Base-by-base conservation (phyloP, 176 grass and related monocot genomes). In the Oryza nivara region DNA sequence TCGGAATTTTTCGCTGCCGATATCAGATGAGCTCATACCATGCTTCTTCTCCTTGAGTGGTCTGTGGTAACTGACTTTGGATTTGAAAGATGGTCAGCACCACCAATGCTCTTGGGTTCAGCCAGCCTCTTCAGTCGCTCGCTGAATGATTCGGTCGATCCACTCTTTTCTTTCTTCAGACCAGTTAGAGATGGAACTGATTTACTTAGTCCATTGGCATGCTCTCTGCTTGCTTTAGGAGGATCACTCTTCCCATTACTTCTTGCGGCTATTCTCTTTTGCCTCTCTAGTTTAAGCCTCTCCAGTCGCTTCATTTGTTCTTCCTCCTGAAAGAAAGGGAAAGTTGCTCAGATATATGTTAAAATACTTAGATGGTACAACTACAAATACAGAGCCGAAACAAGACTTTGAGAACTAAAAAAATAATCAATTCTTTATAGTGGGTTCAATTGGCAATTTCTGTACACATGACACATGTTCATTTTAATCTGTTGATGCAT, bases 221-320 rank as follows among this genome's bases (percentile, higher is more conserved):
- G 74, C 48, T 86, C 82, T 72, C 74, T 84, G 68, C 70, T 89
- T 81, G 65, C 68, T 66, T 76, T 82, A 9, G 58, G 79, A 71
- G 67, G 66, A 87, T 92, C 8, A 49, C 73, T 86, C 77, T 85
- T 80, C 61, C 70, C 70, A 78, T 46, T 73, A 22, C 78, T 75
- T 89, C 88, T 96, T 41, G 97, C 79, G 26, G 93, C 86, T 19
- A 99, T 99, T 85, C 93, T 92, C 83, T 99, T 96, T 92, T 99
- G 86, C 79, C 97, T 82, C 78, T 99, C 97, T 79, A 84, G 73
- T 91, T 94, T 99, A 80, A 99, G 89, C 72, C 86, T 92, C 61
- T 99, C 97, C 36, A 99, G 76, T 19, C 97, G 91, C 71, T 92
- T 99, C 44, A 90, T 86, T 46, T 96, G 88, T 72, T 96, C 97